These are phyloP conservation scores for Pichia nakasei DNA, from an alignment of 805 yeast genomes.

Conservation along the genomic window DNA sequence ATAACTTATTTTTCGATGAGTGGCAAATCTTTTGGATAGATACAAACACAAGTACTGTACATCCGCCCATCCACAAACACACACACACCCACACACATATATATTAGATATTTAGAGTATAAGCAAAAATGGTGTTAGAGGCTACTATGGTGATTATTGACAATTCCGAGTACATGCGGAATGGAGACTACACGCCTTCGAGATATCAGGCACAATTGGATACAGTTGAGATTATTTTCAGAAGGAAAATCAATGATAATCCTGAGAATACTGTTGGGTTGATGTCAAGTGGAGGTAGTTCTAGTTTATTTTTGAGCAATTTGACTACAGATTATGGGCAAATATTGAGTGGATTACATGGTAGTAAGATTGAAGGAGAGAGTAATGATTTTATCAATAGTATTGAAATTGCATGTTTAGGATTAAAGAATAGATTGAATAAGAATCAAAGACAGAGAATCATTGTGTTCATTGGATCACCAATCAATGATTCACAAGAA, in stretches of 20 bases:
- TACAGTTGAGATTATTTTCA: slow-evolving; percentile 79
- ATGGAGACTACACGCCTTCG: slow-evolving; percentile 86
- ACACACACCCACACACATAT: too few species aligned
- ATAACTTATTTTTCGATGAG: too few species aligned
- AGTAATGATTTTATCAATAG: slow-evolving; percentile 62
- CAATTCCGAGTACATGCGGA: slow-evolving; percentile 91
- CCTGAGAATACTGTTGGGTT: slow-evolving; percentile 94
- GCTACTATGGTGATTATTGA: slow-evolving; percentile 94
- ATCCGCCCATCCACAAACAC: too few species aligned
- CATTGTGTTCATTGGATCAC: slow-evolving; percentile 82
- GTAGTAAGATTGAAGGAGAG: slow-evolving; percentile 59
- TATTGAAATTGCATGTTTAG: slow-evolving; percentile 87
- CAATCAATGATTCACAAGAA: slow-evolving; percentile 57
- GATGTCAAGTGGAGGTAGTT: slow-evolving; percentile 77
- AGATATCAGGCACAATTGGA: slow-evolving; percentile 90
- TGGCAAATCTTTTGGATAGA: too few species aligned
- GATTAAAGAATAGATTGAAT: slow-evolving; percentile 93
- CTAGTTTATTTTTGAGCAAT: slow-evolving; percentile 83
- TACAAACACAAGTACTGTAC: too few species aligned
- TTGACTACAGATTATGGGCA: slow-evolving; percentile 83
- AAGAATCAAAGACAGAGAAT: slow-evolving; percentile 87
- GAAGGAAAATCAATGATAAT: slow-evolving; percentile 75
- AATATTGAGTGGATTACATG: slow-evolving; percentile 75
- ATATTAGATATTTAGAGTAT: too few species aligned
- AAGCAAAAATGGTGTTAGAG: slow-evolving; percentile 69